Percentiles rank a stretch among this genome's conserved stretches.
phyloP scores from a whole-genome alignment of 139 green algal genomes.

The Coelastrella sp. region DNA sequence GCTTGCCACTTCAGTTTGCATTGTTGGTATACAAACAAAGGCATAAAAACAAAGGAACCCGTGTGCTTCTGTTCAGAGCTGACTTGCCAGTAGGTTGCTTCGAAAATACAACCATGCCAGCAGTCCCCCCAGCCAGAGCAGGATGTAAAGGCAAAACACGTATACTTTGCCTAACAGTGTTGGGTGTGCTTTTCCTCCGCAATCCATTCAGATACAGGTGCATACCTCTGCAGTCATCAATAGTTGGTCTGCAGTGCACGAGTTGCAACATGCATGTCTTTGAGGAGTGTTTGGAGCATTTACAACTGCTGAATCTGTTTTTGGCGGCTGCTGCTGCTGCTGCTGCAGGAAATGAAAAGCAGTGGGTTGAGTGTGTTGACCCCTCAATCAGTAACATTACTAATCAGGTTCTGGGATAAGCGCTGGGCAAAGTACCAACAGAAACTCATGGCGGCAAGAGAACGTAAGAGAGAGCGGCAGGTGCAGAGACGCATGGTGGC shows the following conservation, averaged over 20 bases:
- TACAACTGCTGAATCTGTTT: background rate
- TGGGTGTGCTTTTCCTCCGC: no score
- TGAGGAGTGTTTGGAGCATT: background rate
- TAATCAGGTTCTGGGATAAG: constrained; percentile 31
- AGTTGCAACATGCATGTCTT: background rate
- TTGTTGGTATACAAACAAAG: no score
- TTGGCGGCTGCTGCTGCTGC: background rate
- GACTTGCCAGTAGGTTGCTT: no score
- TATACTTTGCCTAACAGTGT: no score
- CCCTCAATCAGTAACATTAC: background rate
- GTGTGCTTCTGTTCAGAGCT: no score
- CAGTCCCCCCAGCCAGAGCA: no score
- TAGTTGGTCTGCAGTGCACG: background rate
- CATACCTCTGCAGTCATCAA: no score
- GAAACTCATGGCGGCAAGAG: background rate
- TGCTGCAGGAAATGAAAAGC: background rate
- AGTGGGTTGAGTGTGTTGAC: background rate
- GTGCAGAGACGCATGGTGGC: constrained; percentile 21
- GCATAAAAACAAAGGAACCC: no score
- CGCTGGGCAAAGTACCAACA: constrained; percentile 18
- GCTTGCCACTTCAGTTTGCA: background rate
- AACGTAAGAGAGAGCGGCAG: constrained; percentile 1
- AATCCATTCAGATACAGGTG: no score
- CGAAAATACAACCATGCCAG: no score
- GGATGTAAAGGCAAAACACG: no score